Evolutionary conservation across 768 basidiomycete genomes (phyloP).

Genomic region (Lentinus brumalis): DNA sequence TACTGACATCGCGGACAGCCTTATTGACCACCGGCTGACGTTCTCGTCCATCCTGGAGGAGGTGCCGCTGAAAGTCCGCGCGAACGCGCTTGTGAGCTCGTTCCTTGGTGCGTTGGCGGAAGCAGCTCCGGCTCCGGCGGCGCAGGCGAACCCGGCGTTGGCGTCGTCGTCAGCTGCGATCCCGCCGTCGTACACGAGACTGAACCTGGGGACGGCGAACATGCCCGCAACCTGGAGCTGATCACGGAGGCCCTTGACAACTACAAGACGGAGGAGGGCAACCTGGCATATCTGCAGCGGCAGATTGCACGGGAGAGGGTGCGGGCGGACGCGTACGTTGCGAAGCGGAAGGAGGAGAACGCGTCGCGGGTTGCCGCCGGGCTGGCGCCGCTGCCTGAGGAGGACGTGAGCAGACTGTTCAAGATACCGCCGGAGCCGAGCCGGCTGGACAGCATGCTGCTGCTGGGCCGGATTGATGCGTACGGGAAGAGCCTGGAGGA

Average conservation of each 20-base stretch:
- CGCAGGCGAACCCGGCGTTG: conserved; percentile 29
- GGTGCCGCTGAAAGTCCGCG: conserved; percentile 82
- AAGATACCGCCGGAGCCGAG: conserved; percentile 89
- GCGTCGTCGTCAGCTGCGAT: conserved; percentile 46
- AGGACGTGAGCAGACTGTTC: conserved; percentile 82
- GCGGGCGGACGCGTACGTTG: conserved; percentile 75
- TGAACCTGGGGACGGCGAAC: conserved; percentile 71
- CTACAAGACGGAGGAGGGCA: conserved; percentile 90
- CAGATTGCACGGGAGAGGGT: conserved; percentile 87
- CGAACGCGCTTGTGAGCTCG: conserved; percentile 75
- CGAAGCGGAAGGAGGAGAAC: conserved; percentile 91
- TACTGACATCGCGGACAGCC: conserved; percentile 42
- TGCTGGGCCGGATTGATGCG: conserved; percentile 87
- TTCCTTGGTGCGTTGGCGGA: conserved; percentile 70
- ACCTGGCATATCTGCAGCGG: conserved; percentile 83
- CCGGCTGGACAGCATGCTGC: conserved; percentile 81
- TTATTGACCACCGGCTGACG: conserved; percentile 78
- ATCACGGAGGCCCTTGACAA: conserved; percentile 83
- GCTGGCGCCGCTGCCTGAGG: conserved; percentile 82
- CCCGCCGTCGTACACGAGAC: conserved; percentile 62
- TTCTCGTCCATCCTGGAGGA: conserved; percentile 87
- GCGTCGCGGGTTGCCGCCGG: conserved; percentile 77
- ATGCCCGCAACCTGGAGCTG: conserved; percentile 77
- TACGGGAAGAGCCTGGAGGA: conserved; percentile 77
- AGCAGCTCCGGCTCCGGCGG: conserved; percentile 44